Evolutionary conservation across 2,329 filamentous ascomycete genomes (phyloP), one percentile per base, ranked within the genome.

Genomic region (Domatiomyces globalis): DNA sequence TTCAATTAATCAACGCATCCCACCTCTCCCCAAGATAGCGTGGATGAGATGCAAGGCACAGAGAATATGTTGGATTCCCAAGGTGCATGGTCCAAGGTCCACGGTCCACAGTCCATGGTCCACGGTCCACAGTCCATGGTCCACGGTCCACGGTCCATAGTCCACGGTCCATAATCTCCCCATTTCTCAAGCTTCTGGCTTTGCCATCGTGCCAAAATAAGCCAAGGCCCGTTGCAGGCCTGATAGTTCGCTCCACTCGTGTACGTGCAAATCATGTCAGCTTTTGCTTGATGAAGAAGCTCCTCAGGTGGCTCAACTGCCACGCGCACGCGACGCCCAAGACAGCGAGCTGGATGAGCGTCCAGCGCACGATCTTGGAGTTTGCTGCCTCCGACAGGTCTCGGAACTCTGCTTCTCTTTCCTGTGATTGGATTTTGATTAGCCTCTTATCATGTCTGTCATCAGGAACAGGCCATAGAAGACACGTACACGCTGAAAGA

Each of bases 211-310:
- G 4, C 33, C 9, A 15, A 39, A 15, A 39, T 39, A 39, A 15
- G 33, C 33, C 33, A 39, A 39, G 33, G 15, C 10, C 33, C 8
- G 33, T 39, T 2, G 33, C 12, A 39, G 5, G 22, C 6, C 22
- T 25, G 3, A 25, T 25, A 25, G 3, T 25, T 6, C 6, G 22
- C 15, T 12, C 33, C 33, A 39, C 33, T 39, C 4, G 12, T 15
- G 33, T 39, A 15, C 15, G 22, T 6, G 22, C 45, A 22, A 27
- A 18, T 47, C 27, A 98, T 54, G 92, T 96, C 67, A 98, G 81
- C 78, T 98, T 98, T 75, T 96, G 90, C 79, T 98, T 98, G 76
- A 98, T 98, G 75, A 98, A 98, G 79, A 98, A 98, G 46, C 86
- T 85, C 61, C 92, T 80, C 62, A 98, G 78, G 71, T 98, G 90